Conservation (phyloP, 129 eudicot species). For the Chrysanthemum lavandulifolium region DNA sequence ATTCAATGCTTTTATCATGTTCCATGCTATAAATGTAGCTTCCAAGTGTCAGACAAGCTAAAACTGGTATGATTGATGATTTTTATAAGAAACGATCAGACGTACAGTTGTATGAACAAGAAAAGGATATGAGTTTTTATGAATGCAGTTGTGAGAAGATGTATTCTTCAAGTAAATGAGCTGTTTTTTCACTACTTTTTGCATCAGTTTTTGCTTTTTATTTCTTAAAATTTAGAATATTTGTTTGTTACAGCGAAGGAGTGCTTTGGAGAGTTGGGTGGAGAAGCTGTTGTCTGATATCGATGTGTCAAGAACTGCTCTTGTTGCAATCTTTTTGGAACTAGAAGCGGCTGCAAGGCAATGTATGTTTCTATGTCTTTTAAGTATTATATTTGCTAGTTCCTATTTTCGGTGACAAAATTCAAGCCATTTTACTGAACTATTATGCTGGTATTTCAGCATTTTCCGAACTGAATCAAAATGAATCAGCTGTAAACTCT, state of each 20-base stretch:
- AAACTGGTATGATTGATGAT: too few relatives aligned
- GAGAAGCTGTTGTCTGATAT: constrained; percentile 65
- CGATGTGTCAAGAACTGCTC: constrained; percentile 72
- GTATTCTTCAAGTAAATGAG: constrained; percentile 1
- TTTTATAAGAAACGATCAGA: too few relatives aligned
- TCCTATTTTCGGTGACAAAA: background rate
- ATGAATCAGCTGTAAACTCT: constrained; percentile 30
- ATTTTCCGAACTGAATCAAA: constrained; percentile 46
- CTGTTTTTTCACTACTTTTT: background rate
- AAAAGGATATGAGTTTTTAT: too few relatives aligned
- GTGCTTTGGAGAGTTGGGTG: constrained; percentile 81
- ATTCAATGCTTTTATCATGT: background rate
- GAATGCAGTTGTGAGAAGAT: too few relatives aligned
- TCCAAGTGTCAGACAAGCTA: too few relatives aligned
- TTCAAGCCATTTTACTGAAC: constrained; percentile 10
- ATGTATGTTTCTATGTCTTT: constrained; percentile 51
- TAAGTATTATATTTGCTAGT: background rate
- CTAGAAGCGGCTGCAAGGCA: constrained; percentile 88
- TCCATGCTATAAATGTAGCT: too few relatives aligned
- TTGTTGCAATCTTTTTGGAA: constrained; percentile 79
- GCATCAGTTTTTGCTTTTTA: background rate
- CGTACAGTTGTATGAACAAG: too few relatives aligned
- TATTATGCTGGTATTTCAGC: constrained; percentile 49
- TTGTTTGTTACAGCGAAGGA: constrained; percentile 60
- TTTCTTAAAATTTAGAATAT: constrained; percentile 17